A percentile compares a stretch with the other conserved stretches of the same genome.
Conservation (phyloP, 1,284 basidiomycete species). For the Sphaerobolus stellatus region DNA sequence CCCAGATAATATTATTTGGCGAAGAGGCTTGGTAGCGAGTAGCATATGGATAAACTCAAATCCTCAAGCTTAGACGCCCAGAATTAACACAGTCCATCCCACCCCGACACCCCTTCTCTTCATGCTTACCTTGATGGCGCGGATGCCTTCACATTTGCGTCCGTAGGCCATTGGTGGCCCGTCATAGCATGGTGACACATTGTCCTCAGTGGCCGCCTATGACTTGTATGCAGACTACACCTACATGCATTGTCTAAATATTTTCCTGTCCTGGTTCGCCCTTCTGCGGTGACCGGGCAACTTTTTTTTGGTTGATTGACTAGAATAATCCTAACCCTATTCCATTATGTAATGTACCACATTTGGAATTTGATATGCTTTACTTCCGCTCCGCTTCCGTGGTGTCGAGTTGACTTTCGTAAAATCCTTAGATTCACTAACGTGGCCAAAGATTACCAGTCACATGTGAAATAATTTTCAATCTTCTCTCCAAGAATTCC, state of each 20-base stretch:
- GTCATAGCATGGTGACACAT: neutral
- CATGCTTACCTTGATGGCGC: neutral
- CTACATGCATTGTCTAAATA: neutral
- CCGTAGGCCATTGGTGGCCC: neutral
- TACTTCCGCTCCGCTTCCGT: neutral
- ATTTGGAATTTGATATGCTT: neutral
- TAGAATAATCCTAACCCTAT: neutral
- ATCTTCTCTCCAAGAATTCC: no score
- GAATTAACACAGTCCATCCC: no score
- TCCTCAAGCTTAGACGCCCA: no score
- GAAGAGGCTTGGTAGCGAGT: no score
- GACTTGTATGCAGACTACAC: neutral
- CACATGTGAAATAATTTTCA: no score
- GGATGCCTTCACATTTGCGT: neutral
- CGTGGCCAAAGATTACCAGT: no score
- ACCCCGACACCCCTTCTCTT: no score
- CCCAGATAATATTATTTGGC: no score
- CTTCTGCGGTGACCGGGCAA: neutral
- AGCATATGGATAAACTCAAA: no score
- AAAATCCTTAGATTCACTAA: no score
- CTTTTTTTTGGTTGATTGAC: neutral
- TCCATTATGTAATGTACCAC: neutral
- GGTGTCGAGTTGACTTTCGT: no score
- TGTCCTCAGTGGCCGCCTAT: neutral
- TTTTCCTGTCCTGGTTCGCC: neutral